phyloP scores from a whole-genome alignment of 352 stramenopile genomes.

The Globisporangium apiculatum region DNA sequence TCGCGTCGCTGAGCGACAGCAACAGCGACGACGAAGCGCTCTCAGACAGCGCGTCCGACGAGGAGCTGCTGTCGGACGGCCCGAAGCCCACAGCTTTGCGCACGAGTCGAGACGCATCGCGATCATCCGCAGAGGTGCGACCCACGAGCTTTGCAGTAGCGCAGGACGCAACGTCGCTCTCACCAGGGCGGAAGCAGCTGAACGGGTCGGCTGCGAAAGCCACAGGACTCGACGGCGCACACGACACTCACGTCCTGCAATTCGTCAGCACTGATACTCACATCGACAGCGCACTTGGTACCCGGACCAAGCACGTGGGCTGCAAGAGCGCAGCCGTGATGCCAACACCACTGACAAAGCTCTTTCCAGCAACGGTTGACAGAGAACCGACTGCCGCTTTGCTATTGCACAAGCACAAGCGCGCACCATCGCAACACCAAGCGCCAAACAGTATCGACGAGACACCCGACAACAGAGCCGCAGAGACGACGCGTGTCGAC shows the following conservation, averaged over 20 bases:
- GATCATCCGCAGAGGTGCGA: not conserved
- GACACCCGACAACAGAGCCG: not conserved
- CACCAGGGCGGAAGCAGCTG: no score
- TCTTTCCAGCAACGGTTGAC: not conserved
- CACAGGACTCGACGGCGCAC: not conserved
- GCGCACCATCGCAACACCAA: not conserved
- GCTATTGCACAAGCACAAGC: no score
- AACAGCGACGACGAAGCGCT: not conserved
- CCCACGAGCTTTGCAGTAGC: not conserved
- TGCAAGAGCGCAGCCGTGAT: not conserved
- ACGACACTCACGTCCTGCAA: not conserved
- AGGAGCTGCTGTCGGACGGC: not conserved
- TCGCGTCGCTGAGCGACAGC: conserved; percentile 3
- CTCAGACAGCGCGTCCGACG: not conserved
- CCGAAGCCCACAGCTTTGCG: not conserved
- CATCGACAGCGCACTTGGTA: no score
- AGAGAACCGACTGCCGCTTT: no score
- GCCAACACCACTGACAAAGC: conserved; percentile 4
- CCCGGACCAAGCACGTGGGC: no score
- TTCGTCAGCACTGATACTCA: not conserved
- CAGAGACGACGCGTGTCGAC: not conserved
- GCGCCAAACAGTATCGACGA: no score
- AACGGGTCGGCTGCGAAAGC: conserved; percentile 5
- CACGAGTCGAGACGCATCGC: not conserved
- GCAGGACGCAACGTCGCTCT: not conserved